Evolutionary conservation across 1,284 basidiomycete species (phyloP), one percentile per base, ranked within the genome.

Genomic region (Leccinum insigne): DNA sequence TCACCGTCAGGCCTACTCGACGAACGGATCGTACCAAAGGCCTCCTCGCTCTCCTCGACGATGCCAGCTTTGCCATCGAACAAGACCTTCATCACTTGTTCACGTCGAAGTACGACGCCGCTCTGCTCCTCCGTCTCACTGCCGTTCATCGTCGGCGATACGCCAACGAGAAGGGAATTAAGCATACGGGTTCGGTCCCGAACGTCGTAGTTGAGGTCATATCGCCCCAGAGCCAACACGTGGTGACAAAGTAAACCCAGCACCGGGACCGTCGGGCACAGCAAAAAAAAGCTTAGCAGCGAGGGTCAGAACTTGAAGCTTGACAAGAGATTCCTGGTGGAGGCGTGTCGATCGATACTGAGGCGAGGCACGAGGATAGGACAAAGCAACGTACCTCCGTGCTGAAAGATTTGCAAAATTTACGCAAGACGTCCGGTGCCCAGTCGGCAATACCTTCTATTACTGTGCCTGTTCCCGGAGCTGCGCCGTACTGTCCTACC

Each of bases 121-220:
- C 86, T 84, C 60, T 86, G 80, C 62, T 80, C 78, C 44, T 73
- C 74, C 6, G 61, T 64, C 49, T 68, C 68, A 63, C 58, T 60
- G 9, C 72, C 72, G 14, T 80, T 76, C 7, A 81, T 70, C 29
- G 69, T 71, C 2, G 83, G 80, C 44, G 76, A 76, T 29, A 77
- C 49, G 52, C 75, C 79, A 10, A 82, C 77, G 6, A 96, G 80
- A 4, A 97, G 83, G 3, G 89, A 85, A n/a, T 82, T 79, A 14
- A 97, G 76, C 84, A 95, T 92, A 56, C 96, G 84, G 5, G 88
- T 90, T 18, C 95, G 88, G 77, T 98, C 96, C 42, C 96, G 86
- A 38, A 98, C 90, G 71, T 96, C 94, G 76, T 94, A 96, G 72
- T 92, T 87, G 13, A 80, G 71, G 76, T 98, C 96, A 76, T 96